Evolutionary conservation across 2,329 filamentous ascomycete species (phyloP).

Genomic region (Epichloe amarillans): DNA sequence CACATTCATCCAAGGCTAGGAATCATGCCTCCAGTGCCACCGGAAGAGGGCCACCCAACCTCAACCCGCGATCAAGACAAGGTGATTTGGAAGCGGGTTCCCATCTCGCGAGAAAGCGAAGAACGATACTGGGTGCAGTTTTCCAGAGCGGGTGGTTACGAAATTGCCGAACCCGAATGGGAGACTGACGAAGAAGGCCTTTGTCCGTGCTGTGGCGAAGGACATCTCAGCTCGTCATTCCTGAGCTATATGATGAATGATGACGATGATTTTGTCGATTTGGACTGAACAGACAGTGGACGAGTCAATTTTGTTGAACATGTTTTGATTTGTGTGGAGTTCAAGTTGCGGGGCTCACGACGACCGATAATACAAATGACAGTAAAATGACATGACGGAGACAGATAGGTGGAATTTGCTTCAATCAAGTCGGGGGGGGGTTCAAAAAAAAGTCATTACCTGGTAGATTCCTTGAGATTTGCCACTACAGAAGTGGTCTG

Average conservation of each 20-base stretch:
- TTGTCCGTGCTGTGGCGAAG: constrained; percentile 28
- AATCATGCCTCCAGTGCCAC: constrained; percentile 26
- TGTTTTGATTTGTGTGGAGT: background rate
- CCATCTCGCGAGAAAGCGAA: constrained; percentile 24
- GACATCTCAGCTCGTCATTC: constrained; percentile 22
- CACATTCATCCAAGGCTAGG: constrained; percentile 17
- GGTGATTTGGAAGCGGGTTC: constrained; percentile 39
- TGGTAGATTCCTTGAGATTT: background rate
- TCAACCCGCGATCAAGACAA: constrained; percentile 28
- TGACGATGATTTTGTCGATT: constrained; percentile 2
- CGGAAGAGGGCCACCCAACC: constrained; percentile 29
- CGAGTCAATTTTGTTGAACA: background rate
- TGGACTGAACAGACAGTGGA: background rate
- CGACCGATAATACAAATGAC: background rate
- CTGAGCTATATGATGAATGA: constrained; percentile 16
- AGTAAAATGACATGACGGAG: background rate
- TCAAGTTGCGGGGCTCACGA: background rate
- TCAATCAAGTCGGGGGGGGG: background rate
- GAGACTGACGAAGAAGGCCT: constrained; percentile 22
- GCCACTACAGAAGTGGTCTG: background rate
- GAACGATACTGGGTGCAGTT: constrained; percentile 37
- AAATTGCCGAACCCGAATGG: constrained; percentile 19
- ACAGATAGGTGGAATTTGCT: background rate
- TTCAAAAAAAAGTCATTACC: background rate
- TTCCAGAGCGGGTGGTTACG: constrained; percentile 25